Evolutionary conservation across 2,329 filamentous ascomycete genomes (phyloP), one percentile per base, ranked within the genome.

Genomic region (Microdochium paspali): DNA sequence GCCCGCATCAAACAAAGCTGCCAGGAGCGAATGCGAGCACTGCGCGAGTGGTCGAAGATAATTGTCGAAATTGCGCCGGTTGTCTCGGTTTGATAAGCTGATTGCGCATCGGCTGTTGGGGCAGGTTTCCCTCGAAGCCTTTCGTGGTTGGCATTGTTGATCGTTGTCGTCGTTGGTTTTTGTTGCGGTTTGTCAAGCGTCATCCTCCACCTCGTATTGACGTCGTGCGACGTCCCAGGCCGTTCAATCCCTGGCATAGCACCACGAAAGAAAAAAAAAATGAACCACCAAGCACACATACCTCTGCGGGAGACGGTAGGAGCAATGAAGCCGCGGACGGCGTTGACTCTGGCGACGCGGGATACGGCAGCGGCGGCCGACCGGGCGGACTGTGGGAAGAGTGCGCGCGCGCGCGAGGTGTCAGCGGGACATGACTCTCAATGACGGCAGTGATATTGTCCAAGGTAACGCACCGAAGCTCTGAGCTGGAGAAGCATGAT

Each of bases 241-340:
- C 35, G n/a, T 42, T 42, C 35, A 6, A 42, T 42, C 7, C 18
- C 23, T 25, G 43, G 3, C 15, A 44, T 7, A 44, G 20, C 23
- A 26, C n/a, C 35, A 7, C n/a, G 15, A 15, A 15, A 44, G 39
- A 30, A 32, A 28, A 25, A 21, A 20, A 28, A 13, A 21, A 18
- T 24, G 40, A n/a, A 49, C 30, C 39, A 24, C 18, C 20, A 46
- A 28, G 46, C 6, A 48, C 45, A 68, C 78, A 67, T 75, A 82
- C 78, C 77, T 76, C 76, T 73, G 65, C 78, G 73, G 54, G 77
- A 76, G 57, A 79, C 71, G 46, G 78, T 80, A 53, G 78, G 77
- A 60, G 73, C 76, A 59, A 80, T 77, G 64, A 80, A 80, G 61
- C 69, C 69, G 63, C 78, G 73, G 62, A 68, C 66, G 57, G 70